These are phyloP conservation scores for Citrus maxima DNA, from an alignment of 345 rosid species.

Conservation along the genomic window DNA sequence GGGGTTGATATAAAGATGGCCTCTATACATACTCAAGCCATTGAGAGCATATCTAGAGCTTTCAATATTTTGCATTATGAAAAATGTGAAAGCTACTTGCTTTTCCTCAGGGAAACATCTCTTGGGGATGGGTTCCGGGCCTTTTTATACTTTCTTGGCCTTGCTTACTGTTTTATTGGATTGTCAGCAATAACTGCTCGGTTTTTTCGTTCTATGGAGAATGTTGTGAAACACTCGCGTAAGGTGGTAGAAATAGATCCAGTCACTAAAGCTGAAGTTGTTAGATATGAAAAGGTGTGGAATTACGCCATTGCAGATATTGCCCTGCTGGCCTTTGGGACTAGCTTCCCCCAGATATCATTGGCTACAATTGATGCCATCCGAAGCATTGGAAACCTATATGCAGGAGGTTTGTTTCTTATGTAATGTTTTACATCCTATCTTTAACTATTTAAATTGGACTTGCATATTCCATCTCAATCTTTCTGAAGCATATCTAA, in stretches of 20 bases:
- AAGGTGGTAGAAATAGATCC: conserved; percentile 69
- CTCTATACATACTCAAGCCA: conserved; percentile 20
- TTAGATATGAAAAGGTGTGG: conserved; percentile 78
- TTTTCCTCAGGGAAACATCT: conserved; percentile 50
- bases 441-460: not conserved
- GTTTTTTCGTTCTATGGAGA: conserved; percentile 91
- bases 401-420: conserved; percentile 77
- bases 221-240: conserved; percentile 85
- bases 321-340: conserved; percentile 83
- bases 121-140: conserved; percentile 48
- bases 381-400: conserved; percentile 54
- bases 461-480: not conserved
- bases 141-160: conserved; percentile 56
- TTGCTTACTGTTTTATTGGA: conserved; percentile 87
- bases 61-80: conserved; percentile 25
- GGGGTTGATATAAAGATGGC: conserved; percentile 35
- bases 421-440: not conserved
- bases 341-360: conserved; percentile 96
- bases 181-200: conserved; percentile 79
- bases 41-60: conserved; percentile 17
- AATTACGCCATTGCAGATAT: conserved; percentile 88
- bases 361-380: conserved; percentile 90
- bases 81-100: conserved; percentile 54
- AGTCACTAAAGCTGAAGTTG: conserved; percentile 36
- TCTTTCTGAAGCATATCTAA: not conserved